A percentile compares a stretch with the other conserved stretches of the same genome.
Conservation (phyloP, 371 early-diverging fungal genomes). For the Entomophthora muscae region DNA sequence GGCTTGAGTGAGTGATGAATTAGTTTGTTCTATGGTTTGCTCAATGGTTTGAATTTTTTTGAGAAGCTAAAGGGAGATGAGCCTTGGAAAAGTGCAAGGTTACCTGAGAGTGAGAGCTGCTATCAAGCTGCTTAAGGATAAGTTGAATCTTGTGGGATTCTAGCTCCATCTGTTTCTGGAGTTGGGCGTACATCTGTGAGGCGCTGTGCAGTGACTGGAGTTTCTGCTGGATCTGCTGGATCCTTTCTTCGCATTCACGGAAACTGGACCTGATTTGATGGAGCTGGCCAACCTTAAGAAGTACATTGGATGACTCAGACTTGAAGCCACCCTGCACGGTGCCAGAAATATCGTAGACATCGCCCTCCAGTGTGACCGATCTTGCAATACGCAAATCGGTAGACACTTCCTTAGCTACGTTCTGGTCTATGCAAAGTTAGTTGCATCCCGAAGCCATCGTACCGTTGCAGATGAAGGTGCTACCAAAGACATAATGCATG, state of each 20-base stretch:
- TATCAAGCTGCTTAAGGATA: constrained; percentile 44
- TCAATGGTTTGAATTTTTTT: constrained; percentile 15
- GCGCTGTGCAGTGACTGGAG: constrained; percentile 19
- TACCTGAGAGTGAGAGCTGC: constrained; percentile 50
- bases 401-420: constrained; percentile 71
- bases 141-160: constrained; percentile 49
- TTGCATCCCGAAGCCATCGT: constrained; percentile 1
- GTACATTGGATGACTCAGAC: constrained; percentile 51
- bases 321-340: constrained; percentile 93
- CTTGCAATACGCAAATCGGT: constrained; percentile 66
- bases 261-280: constrained; percentile 33
- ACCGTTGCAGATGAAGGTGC: constrained; percentile 74
- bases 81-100: constrained; percentile 12
- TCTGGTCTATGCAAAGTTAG: constrained; percentile 53
- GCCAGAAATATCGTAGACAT: constrained; percentile 96
- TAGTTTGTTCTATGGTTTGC: constrained; percentile 23
- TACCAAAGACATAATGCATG: constrained; percentile 93
- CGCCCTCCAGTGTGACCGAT: constrained; percentile 96
- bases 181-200: constrained; percentile 22
- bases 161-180: constrained; percentile 44
- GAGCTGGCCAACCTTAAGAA: constrained; percentile 47
- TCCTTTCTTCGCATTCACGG: constrained; percentile 20
- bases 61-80: constrained; percentile 12
- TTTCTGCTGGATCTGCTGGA: constrained; percentile 26
- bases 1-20: constrained; percentile 21